These are phyloP conservation scores for Trichoderma atrobrunneum DNA, from an alignment of 2,329 filamentous ascomycete species.

Conservation along the genomic window DNA sequence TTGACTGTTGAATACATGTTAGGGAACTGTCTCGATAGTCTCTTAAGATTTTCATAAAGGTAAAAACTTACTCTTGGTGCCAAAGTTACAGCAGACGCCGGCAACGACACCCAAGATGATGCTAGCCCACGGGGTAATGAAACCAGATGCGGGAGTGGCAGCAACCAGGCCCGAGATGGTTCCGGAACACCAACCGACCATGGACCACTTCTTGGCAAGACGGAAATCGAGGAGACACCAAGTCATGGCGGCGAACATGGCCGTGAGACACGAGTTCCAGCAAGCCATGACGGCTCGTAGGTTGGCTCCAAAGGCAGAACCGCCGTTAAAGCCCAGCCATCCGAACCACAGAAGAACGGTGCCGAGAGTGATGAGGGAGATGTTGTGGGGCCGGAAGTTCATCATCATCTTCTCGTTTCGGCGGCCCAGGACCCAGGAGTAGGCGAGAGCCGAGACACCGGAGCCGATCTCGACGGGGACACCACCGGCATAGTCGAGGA, in stretches of 20 bases:
- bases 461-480: slow-evolving; percentile 97
- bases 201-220: slow-evolving; percentile 88
- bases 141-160: slow-evolving; percentile 66
- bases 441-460: slow-evolving; percentile 87
- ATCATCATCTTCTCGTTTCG: slow-evolving; percentile 99
- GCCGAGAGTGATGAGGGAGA: slow-evolving; percentile 92
- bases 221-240: slow-evolving; percentile 97
- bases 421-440: slow-evolving; percentile 91
- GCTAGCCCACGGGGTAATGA: slow-evolving; percentile 65
- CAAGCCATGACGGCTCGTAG: slow-evolving; percentile 92
- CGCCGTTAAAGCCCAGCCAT: slow-evolving; percentile 98
- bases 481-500: slow-evolving; percentile 93
- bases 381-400: slow-evolving; percentile 99
- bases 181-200: slow-evolving; percentile 71
- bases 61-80: slow-evolving; percentile 51
- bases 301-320: slow-evolving; percentile 90
- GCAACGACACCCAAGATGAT: slow-evolving; percentile 64
- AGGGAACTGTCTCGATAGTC: neutral
- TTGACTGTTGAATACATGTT: slow-evolving; percentile 43
- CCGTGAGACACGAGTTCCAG: slow-evolving; percentile 96
- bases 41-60: neutral
- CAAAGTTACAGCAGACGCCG: slow-evolving; percentile 66
- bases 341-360: slow-evolving; percentile 97
- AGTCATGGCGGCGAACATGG: slow-evolving; percentile 85
- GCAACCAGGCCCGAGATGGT: slow-evolving; percentile 69